A percentile compares a stretch with the other conserved stretches of the same genome.
Conservation (phyloP, 495 filamentous ascomycete genomes). For the Trichoderma orchidacearum region DNA sequence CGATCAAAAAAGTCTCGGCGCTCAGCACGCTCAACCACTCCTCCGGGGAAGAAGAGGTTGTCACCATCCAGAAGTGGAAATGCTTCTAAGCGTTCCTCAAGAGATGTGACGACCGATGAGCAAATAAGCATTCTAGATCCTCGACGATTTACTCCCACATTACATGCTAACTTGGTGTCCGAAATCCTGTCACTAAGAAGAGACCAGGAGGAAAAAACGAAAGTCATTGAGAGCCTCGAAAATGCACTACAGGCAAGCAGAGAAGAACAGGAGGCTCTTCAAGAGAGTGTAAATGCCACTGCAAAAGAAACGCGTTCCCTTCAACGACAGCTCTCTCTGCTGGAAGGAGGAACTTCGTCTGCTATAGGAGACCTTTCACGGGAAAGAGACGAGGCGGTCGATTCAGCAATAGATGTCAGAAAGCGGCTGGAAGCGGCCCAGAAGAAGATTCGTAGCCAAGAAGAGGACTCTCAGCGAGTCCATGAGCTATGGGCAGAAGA, state of each 20-base stretch:
- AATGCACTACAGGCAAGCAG: constrained; percentile 52
- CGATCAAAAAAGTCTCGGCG: constrained; percentile 34
- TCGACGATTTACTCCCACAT: constrained; percentile 81
- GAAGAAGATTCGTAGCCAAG: constrained; percentile 63
- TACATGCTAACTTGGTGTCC: constrained; percentile 88
- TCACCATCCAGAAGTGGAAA: constrained; percentile 37
- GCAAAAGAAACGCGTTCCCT: constrained; percentile 65
- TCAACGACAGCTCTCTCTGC: constrained; percentile 68
- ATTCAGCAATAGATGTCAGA: constrained; percentile 57
- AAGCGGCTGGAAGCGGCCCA: constrained; percentile 66
- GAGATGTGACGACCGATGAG: constrained; percentile 50
- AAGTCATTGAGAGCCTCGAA: constrained; percentile 74
- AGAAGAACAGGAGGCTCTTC: constrained; percentile 60
- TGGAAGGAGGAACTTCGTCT: constrained; percentile 77
- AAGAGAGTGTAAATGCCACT: constrained; percentile 41
- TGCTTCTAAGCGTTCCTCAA: constrained; percentile 32
- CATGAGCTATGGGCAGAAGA: constrained; percentile 70
- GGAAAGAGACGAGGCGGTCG: constrained; percentile 77
- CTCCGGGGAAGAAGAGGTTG: constrained; percentile 27
- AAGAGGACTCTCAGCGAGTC: constrained; percentile 68
- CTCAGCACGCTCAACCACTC: constrained; percentile 42
- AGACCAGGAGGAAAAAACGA: constrained; percentile 78
- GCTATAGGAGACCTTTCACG: constrained; percentile 69
- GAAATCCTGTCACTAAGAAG: constrained; percentile 80
- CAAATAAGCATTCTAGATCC: constrained; percentile 72